Evolutionary conservation across 2,329 filamentous ascomycete species (phyloP), one percentile per base, ranked within the genome.

Genomic region (Chaetomiaceae sp.): DNA sequence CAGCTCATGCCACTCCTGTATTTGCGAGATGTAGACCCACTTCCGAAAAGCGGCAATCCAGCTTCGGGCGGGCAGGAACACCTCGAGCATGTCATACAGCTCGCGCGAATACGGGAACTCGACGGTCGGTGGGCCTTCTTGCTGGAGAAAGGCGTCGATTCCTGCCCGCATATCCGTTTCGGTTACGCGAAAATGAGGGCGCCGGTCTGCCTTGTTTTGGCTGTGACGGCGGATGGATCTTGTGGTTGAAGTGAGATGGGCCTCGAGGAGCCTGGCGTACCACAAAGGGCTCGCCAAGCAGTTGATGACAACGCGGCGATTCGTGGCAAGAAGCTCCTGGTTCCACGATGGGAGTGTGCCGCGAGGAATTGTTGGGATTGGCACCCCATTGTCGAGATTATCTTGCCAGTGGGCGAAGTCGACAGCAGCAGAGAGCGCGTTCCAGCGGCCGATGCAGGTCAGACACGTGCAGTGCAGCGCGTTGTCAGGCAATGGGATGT

Each of bases 341-440:
- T 83, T 82, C 80, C 79, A 82, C 16, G 68, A 62, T 0, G 77
- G 74, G 5, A 61, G 51, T 6, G 65, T 67, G 0, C 79, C 79
- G 1, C 78, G 69, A 0, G 72, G 67, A 25, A 82, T 73, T 32
- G 74, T 73, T 0, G 77, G 76, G 1, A 84, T 75, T 0, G 79
- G 78, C 14, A 75, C 70, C 1, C 77, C 73, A 0, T 62, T 58
- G 52, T 83, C 75, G 7, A 83, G 71, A 38, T 77, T 62, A 1
- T 60, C 40, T 60, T 82, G 80, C 75, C 79, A 84, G 60, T 78
- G 69, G 0, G 77, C 73, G 59, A 83, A 78, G 59, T 84, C 80
- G 10, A 82, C 71, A 11, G 74, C 66, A 0, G 81, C 60, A 53
- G 73, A 73, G 5, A 84, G 71, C 13, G 77, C 74, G 58, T 79